Base-by-base conservation (phyloP, 2,329 filamentous ascomycete genomes). In the Cladorrhinum sp. region DNA sequence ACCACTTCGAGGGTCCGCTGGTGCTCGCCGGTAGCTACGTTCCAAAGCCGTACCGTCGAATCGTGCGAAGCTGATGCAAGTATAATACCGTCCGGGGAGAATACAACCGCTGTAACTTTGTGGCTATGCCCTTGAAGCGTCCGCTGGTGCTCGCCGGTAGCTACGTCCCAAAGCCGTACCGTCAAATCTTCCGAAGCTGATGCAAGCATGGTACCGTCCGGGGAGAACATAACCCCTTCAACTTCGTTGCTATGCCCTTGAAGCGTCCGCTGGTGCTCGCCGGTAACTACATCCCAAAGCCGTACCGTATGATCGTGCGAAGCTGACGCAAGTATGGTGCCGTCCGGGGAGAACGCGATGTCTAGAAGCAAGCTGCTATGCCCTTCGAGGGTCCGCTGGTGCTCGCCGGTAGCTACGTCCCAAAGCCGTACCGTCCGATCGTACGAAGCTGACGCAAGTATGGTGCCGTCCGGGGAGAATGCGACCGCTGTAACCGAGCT, bases 331-430 rank as follows among this genome's bases (percentile, higher is more conserved):
- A 63, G 20, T n/a, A 4, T 22, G 25, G 29, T 54, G 56, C 60
- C 57, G 55, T 68, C 63, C 32, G 59, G 60, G 65, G 58, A 67
- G 66, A 67, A 68, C 20, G 56, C 64, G 1, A 68, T 52, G 10
- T 57, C 52, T 12, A 16, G 59, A 32, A 67, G 48, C 38, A 0
- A 13, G n/a, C 9, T 12, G n/a, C 18, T 16, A 56, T 68, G 59
- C 54, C 55, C 67, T 41, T 64, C n/a, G 41, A 68, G 59, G 51
- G 59, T 66, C 58, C 63, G 50, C 53, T 51, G 49, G 20, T 18
- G 20, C 38, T 48, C 55, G 12, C 65, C 66, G 9, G 60, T 64
- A 18, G 50, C 24, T 2, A 55, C 38, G 41, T 68, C 66, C 61
- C 57, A 63, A 51, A 63, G 45, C 60, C 25, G 56, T 48, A 64